These are phyloP conservation scores for Macrolepiota fuliginosa DNA, from an alignment of 768 basidiomycete genomes.

Conservation along the genomic window DNA sequence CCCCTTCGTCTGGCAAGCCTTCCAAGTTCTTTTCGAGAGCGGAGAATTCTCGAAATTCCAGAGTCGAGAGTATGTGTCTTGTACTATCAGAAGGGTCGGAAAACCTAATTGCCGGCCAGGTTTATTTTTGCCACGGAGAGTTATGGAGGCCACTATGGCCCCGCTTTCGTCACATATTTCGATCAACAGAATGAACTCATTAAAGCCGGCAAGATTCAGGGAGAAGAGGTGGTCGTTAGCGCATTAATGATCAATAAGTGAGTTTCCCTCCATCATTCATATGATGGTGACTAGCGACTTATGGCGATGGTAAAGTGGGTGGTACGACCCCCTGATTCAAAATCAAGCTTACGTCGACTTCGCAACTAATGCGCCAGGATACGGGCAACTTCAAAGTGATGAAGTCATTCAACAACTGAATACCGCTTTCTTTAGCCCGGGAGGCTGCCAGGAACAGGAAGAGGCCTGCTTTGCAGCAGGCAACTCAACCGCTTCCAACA, in stretches of 20 bases:
- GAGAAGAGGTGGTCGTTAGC: constrained; percentile 50
- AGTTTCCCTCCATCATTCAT: background rate
- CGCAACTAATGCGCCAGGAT: constrained; percentile 61
- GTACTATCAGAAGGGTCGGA: constrained; percentile 38
- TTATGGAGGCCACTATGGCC: constrained; percentile 72
- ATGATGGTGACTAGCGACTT: background rate
- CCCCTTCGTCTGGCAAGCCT: constrained; percentile 55
- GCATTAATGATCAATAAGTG: constrained; percentile 66
- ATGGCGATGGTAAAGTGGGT: constrained; percentile 40
- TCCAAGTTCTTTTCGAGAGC: constrained; percentile 62
- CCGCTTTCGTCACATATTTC: constrained; percentile 62
- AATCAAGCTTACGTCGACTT: constrained; percentile 60
- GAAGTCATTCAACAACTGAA: constrained; percentile 45
- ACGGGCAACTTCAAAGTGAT: constrained; percentile 56
- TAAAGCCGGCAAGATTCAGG: constrained; percentile 37
- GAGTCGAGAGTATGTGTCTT: constrained; percentile 50
- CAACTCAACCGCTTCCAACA: constrained; percentile 39
- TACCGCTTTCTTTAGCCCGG: constrained; percentile 40
- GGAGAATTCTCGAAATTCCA: constrained; percentile 48
- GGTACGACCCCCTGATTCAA: constrained; percentile 66
- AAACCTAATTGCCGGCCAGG: background rate
- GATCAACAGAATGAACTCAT: constrained; percentile 60
- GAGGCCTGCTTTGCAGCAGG: constrained; percentile 57
- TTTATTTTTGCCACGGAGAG: constrained; percentile 34
- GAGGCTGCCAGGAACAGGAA: constrained; percentile 56